phyloP scores from a whole-genome alignment of 1,284 basidiomycete species.

The Tilletia indica region DNA sequence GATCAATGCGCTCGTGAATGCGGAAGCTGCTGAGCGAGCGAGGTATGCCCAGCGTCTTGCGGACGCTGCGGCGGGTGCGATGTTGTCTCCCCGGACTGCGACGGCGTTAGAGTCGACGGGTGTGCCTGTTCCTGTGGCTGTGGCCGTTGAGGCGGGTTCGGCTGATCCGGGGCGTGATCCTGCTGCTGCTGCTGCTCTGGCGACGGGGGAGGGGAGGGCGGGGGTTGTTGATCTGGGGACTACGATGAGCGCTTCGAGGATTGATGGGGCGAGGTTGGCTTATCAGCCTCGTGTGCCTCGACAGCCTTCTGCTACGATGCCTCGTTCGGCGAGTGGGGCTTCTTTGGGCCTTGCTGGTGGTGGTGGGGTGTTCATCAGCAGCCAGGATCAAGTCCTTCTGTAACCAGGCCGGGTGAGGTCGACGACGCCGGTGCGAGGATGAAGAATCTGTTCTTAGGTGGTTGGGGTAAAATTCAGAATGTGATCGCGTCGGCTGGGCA shows the following conservation, averaged over 20 bases:
- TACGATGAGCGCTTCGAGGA: background rate
- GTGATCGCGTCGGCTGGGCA: slow-evolving; percentile 16
- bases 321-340: background rate
- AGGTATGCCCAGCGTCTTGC: slow-evolving; percentile 14
- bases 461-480: slow-evolving; percentile 19
- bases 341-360: background rate
- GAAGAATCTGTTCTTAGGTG: slow-evolving; percentile 22
- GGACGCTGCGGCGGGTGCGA: slow-evolving; percentile 15
- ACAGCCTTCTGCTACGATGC: slow-evolving; percentile 5
- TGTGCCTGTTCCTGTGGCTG: background rate
- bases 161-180: slow-evolving; percentile 3
- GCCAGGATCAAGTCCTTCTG: no score
- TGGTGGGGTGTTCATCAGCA: no score
- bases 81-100: background rate
- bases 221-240: background rate
- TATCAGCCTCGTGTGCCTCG: background rate
- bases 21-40: slow-evolving; percentile 20
- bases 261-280: slow-evolving; percentile 4
- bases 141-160: background rate
- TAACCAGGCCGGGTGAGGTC: background rate
- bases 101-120: background rate
- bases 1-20: slow-evolving; percentile 21
- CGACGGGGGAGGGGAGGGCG: background rate
- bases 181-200: background rate
- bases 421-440: slow-evolving; percentile 19